Conservation (phyloP, 441 rosid genomes). For the Aleurites moluccanus region DNA sequence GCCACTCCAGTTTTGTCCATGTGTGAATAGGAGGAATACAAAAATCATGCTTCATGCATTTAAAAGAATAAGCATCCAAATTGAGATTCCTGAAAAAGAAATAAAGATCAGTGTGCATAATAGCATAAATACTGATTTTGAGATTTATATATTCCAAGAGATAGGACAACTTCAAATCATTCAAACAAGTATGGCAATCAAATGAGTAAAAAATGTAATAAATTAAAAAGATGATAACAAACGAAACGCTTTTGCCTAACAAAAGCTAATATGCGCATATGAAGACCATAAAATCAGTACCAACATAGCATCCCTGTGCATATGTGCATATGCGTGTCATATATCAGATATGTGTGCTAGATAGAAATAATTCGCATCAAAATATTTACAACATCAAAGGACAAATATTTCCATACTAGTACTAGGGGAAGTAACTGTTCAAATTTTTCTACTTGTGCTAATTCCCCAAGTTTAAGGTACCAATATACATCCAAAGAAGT, state of each 20-base stretch:
- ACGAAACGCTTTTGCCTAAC: background rate
- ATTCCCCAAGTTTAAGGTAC: too few relatives aligned
- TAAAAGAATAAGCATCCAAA: constrained; percentile 21
- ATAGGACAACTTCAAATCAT: constrained; percentile 1
- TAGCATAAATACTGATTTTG: constrained; percentile 1
- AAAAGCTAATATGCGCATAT: background rate
- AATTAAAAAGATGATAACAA: background rate
- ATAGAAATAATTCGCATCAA: background rate
- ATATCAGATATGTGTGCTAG: background rate
- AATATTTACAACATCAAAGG: background rate
- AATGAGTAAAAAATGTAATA: background rate
- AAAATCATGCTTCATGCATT: constrained; percentile 41
- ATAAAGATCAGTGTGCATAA: background rate
- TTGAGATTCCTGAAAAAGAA: constrained; percentile 15
- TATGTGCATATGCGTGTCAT: background rate
- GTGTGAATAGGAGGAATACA: constrained; percentile 20
- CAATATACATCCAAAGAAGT: background rate
- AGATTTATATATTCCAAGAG: background rate
- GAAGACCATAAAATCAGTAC: too few relatives aligned
- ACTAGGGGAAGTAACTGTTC: background rate
- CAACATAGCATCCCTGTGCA: too few relatives aligned
- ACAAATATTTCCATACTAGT: background rate
- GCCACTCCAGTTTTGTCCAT: constrained; percentile 38
- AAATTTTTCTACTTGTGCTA: too few relatives aligned
- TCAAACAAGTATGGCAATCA: background rate